These are phyloP conservation scores for Colletotrichum melonis DNA, from an alignment of 2,329 filamentous ascomycete species.

Conservation along the genomic window DNA sequence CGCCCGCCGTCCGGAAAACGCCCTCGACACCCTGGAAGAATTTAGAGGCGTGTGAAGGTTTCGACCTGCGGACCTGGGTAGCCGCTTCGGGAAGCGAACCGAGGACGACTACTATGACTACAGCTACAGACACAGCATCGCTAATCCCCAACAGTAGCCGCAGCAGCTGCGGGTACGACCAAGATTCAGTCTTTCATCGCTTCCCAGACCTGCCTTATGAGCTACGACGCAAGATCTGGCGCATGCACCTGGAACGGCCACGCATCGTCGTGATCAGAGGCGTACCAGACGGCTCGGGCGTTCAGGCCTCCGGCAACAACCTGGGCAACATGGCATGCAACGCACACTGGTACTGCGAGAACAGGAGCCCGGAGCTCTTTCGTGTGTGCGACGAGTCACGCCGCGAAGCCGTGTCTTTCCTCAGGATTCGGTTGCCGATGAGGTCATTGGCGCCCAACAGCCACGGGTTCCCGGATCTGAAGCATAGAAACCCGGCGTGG, in stretches of 20 bases:
- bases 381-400: constrained; percentile 36
- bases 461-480: constrained; percentile 22
- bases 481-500: constrained; percentile 35
- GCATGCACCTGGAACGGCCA: constrained; percentile 32
- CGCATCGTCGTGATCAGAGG: constrained; percentile 36
- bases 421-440: constrained; percentile 38
- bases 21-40: constrained; percentile 15
- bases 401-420: constrained; percentile 33
- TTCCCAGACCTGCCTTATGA: constrained; percentile 36
- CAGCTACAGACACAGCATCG: background rate
- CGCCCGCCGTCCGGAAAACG: constrained; percentile 2
- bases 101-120: background rate
- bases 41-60: constrained; percentile 20
- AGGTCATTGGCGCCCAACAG: constrained; percentile 12
- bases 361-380: constrained; percentile 35
- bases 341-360: constrained; percentile 36
- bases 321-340: constrained; percentile 30
- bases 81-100: constrained; percentile 7
- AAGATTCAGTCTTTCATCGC: constrained; percentile 10
- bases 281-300: constrained; percentile 17
- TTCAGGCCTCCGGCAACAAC: constrained; percentile 14
- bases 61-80: constrained; percentile 32
- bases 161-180: background rate
- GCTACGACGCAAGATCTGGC: constrained; percentile 37
- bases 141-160: background rate